Evolutionary conservation across 306 rosid species (phyloP), one percentile per base, ranked within the genome.

Genomic region (Vigna mungo): DNA sequence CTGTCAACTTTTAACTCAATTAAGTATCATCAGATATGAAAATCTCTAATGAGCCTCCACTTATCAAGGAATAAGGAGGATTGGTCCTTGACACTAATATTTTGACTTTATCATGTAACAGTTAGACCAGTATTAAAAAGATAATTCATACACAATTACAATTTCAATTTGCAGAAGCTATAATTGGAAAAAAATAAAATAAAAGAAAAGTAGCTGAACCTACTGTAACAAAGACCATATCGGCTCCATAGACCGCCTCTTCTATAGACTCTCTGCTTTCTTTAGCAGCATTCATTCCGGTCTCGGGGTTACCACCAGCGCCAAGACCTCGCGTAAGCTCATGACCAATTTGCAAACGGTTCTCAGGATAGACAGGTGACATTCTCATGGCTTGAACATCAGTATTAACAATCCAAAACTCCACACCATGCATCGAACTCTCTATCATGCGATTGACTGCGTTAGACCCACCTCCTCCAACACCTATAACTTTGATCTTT

Each of bases 251-350:
- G 60, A 92, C 83, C 5, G 97, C 89, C 85, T 83, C 96, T 80
- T 92, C 92, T 71, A 92, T 85, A 1, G 89, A 86, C 66, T 87
- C 85, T 81, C 71, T 84, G 86, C 97, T 92, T 84, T 92, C 97
- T 49, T 92, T 87, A 21, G 97, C 97, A 83, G 97, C 97, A 86
- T 86, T 90, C 97, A 90, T 88, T 60, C 97, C 97, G 52, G 86
- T 86, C 68, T 92, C 97, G 2, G 97, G 97, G 80, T 90, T 90
- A 52, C 97, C 97, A 72, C 97, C 97, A 27, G 97, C 97, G 6
- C 97, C 97, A 59, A 92, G 97, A 76, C 97, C 97, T 74, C 97
- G 81, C 0, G 97, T 92, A 84, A 92, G 93, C 88, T 90, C 97
- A 70, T 74, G 87, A 83, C 97, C 97, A 30, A 92, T 92, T 75